Evolutionary conservation across 2,329 filamentous ascomycete species (phyloP).

Genomic region (Penicillium sp.): DNA sequence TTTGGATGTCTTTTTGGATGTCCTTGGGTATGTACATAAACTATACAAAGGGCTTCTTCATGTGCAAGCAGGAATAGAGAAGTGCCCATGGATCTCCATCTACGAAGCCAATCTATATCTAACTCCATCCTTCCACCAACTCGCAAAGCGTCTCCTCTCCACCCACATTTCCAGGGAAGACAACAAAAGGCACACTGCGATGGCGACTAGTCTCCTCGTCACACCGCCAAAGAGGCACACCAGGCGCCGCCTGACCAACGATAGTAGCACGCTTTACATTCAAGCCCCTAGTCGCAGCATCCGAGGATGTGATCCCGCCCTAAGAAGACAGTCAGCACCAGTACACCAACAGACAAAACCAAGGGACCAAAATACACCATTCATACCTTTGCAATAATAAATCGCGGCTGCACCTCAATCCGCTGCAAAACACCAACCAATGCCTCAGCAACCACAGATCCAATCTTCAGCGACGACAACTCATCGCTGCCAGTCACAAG

Average conservation of each 20-base stretch:
- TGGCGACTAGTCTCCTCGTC: constrained; percentile 52
- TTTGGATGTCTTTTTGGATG: not conserved
- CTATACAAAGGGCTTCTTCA: not conserved
- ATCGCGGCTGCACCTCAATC: constrained; percentile 51
- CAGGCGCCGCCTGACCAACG: constrained; percentile 56
- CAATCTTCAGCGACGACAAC: constrained; percentile 53
- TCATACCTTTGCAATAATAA: constrained; percentile 54
- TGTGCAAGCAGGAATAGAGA: not conserved
- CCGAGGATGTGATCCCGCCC: constrained; percentile 59
- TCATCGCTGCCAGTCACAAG: constrained; percentile 52
- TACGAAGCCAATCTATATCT: not conserved
- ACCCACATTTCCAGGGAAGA: constrained; percentile 60
- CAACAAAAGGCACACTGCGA: constrained; percentile 53
- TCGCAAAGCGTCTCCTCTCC: constrained; percentile 47
- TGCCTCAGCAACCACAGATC: constrained; percentile 49
- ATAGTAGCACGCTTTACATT: constrained; percentile 54
- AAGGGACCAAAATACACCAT: not conserved
- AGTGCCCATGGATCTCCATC: not conserved
- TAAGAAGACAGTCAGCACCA: constrained; percentile 18
- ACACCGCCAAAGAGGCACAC: constrained; percentile 59
- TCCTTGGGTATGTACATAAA: not conserved
- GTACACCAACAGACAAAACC: not conserved
- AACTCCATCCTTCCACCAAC: constrained; percentile 43
- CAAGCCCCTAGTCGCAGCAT: constrained; percentile 57
- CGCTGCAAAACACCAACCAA: constrained; percentile 50